Conservation (phyloP, 306 rosid genomes). For the Canavalia gladiata region DNA sequence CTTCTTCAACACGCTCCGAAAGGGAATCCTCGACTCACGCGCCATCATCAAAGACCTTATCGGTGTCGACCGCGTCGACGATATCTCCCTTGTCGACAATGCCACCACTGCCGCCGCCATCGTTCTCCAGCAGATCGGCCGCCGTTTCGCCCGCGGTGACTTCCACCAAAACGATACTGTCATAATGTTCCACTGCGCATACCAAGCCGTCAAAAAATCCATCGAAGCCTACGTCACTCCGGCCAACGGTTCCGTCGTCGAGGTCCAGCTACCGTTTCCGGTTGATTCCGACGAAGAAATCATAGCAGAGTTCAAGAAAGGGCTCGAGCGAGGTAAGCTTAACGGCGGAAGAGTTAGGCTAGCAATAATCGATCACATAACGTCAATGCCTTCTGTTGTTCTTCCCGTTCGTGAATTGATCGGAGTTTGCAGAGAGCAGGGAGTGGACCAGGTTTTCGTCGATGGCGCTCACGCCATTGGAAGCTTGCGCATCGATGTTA, state of each 20-base stretch:
- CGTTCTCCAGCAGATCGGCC: constrained; percentile 64
- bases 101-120: constrained; percentile 76
- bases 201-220: constrained; percentile 69
- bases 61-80: constrained; percentile 55
- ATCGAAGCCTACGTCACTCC: constrained; percentile 63
- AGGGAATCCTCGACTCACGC: constrained; percentile 55
- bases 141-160: constrained; percentile 41
- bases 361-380: constrained; percentile 70
- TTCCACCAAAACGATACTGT: constrained; percentile 55
- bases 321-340: constrained; percentile 55
- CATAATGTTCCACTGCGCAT: constrained; percentile 63
- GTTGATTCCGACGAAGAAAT: constrained; percentile 57
- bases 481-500: constrained; percentile 54
- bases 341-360: constrained; percentile 65
- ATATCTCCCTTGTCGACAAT: constrained; percentile 66
- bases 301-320: constrained; percentile 58
- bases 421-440: constrained; percentile 59
- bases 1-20: constrained; percentile 54
- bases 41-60: constrained; percentile 48
- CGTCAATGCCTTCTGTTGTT: constrained; percentile 71
- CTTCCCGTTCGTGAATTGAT: constrained; percentile 62
- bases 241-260: constrained; percentile 57
- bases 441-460: constrained; percentile 72
- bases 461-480: constrained; percentile 75
- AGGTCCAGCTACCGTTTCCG: constrained; percentile 69